Evolutionary conservation across 2,329 filamentous ascomycete genomes (phyloP).

Genomic region (Biscogniauxia mediterranea): DNA sequence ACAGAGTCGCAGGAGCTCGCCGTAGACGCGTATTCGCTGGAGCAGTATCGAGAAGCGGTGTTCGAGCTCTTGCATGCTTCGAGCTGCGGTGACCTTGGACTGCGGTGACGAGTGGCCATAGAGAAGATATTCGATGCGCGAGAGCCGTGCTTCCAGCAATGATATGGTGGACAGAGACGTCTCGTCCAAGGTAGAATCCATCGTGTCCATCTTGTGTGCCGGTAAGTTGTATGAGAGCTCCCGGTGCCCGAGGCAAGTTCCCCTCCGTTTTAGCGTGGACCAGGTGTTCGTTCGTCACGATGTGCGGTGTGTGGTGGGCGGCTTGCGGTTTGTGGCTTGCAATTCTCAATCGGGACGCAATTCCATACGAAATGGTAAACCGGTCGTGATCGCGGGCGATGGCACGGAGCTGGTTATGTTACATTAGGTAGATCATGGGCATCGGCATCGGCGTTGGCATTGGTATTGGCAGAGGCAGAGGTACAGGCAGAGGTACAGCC

Average conservation of each 20-base stretch:
- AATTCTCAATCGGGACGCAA: not conserved
- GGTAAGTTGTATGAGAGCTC: too few species aligned
- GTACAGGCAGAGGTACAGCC: too few species aligned
- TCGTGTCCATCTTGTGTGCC: constrained; percentile 20
- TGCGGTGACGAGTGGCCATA: constrained; percentile 45
- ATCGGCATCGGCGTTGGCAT: too few species aligned
- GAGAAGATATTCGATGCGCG: constrained; percentile 58
- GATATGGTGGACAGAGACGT: constrained; percentile 55
- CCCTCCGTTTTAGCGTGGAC: not conserved
- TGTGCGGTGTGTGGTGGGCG: too few species aligned
- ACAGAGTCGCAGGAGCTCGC: constrained; percentile 61
- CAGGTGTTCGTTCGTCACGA: not conserved
- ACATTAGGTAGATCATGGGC: too few species aligned
- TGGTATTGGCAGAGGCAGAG: too few species aligned
- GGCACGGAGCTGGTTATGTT: too few species aligned
- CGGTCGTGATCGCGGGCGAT: too few species aligned
- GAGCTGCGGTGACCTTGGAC: constrained; percentile 39
- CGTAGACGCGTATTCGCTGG: constrained; percentile 54
- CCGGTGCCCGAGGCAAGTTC: too few species aligned
- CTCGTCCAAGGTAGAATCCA: constrained; percentile 43
- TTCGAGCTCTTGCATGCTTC: constrained; percentile 51
- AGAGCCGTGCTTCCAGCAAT: constrained; percentile 57
- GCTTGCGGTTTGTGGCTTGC: not conserved
- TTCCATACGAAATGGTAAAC: not conserved
- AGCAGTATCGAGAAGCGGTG: constrained; percentile 50